phyloP scores from a whole-genome alignment of 495 filamentous ascomycete species.

The Wilcoxina mikolae region DNA sequence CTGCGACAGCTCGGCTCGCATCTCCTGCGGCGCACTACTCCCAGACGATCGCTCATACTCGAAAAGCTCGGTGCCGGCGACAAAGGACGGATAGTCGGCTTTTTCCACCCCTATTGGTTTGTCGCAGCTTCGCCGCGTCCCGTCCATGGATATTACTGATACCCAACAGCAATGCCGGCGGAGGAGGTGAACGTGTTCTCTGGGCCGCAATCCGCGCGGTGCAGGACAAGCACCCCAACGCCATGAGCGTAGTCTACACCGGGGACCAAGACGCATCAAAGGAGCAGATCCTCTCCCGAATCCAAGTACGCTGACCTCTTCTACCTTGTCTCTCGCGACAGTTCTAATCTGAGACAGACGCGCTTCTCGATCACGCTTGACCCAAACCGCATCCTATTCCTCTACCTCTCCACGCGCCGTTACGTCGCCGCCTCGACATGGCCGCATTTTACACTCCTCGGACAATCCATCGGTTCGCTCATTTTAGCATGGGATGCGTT shows the following conservation, averaged over 20 bases:
- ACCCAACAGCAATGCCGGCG: slow-evolving; percentile 73
- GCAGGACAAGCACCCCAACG: slow-evolving; percentile 75
- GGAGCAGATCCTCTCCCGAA: slow-evolving; percentile 56
- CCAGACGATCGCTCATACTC: slow-evolving; percentile 14
- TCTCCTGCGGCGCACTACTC: slow-evolving; percentile 19
- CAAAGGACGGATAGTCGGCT: slow-evolving; percentile 49
- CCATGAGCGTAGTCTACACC: slow-evolving; percentile 81
- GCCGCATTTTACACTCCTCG: slow-evolving; percentile 86
- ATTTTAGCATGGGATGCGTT: slow-evolving; percentile 88
- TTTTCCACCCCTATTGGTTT: slow-evolving; percentile 94
- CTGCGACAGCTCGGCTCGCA: slow-evolving; percentile 21
- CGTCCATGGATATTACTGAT: slow-evolving; percentile 6
- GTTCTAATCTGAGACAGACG: slow-evolving; percentile 40
- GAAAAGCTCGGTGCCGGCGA: slow-evolving; percentile 1
- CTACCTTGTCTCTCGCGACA: too few species aligned
- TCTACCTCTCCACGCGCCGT: slow-evolving; percentile 76
- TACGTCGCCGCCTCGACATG: slow-evolving; percentile 73
- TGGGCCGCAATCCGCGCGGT: slow-evolving; percentile 92
- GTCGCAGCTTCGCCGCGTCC: slow-evolving; percentile 17
- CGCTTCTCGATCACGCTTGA: slow-evolving; percentile 90
- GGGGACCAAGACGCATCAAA: slow-evolving; percentile 84
- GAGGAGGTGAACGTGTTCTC: slow-evolving; percentile 87
- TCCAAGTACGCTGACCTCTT: slow-evolving; percentile 39
- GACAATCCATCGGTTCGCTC: slow-evolving; percentile 77
- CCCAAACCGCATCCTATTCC: slow-evolving; percentile 64